Evolutionary conservation across 345 rosid species (phyloP).

Genomic region (Pelargonium nanum): DNA sequence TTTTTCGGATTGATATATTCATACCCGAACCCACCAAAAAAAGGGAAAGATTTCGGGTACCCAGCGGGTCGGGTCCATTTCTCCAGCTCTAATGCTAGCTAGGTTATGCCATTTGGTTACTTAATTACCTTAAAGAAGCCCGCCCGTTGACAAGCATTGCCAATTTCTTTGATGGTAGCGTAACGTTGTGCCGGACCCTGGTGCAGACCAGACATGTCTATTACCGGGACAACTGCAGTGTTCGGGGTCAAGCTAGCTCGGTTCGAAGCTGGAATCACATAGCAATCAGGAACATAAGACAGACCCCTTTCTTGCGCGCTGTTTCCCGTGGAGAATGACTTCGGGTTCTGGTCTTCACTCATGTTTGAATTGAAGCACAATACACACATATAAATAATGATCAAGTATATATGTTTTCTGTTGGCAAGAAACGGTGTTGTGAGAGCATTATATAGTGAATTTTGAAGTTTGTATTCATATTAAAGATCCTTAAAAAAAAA

Average conservation of each 20-base stretch:
- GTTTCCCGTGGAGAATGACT: slow-evolving; percentile 29
- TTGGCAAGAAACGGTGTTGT: background rate
- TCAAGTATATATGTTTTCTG: too few species aligned
- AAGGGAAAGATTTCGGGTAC: too few species aligned
- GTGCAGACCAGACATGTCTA: background rate
- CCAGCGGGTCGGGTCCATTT: too few species aligned
- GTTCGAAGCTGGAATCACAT: slow-evolving; percentile 19
- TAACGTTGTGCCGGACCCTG: background rate
- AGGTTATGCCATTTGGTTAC: background rate
- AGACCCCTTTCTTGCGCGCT: slow-evolving; percentile 36
- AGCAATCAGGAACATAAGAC: slow-evolving; percentile 29
- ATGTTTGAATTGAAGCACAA: too few species aligned
- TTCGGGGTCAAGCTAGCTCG: slow-evolving; percentile 16
- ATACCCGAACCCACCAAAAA: too few species aligned
- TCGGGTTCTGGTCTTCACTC: slow-evolving; percentile 12
- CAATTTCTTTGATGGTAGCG: background rate
- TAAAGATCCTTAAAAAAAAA: too few species aligned
- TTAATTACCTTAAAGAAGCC: background rate
- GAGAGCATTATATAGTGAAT: background rate
- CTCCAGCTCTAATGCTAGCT: too few species aligned
- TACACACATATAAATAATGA: too few species aligned
- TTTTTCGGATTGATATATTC: too few species aligned
- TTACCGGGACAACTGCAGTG: background rate
- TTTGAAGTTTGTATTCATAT: background rate
- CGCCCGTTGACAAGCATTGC: background rate